Percentiles rank a stretch among this genome's conserved stretches.
These are phyloP conservation scores for Epicoccum sorghinum DNA, from an alignment of 2,329 filamentous ascomycete genomes.

Conservation along the genomic window DNA sequence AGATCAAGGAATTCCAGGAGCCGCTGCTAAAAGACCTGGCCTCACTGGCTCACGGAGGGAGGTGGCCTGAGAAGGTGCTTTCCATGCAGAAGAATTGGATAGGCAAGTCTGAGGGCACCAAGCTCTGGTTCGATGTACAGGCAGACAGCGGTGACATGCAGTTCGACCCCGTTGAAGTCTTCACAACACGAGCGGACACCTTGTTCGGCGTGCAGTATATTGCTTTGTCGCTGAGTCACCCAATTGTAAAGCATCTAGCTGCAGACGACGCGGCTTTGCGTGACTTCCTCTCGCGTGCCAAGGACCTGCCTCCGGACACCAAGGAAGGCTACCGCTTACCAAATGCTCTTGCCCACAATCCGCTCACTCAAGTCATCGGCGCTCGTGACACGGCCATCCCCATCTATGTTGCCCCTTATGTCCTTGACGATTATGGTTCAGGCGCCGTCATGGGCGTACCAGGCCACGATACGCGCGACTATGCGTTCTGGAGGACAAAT, in stretches of 20 bases:
- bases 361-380: constrained; percentile 60
- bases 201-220: constrained; percentile 87
- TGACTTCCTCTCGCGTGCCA: constrained; percentile 66
- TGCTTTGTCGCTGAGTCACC: constrained; percentile 76
- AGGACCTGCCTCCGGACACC: constrained; percentile 61
- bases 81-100: constrained; percentile 89
- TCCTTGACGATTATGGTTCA: constrained; percentile 82
- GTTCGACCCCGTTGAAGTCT: constrained; percentile 68
- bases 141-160: constrained; percentile 43
- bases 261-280: constrained; percentile 66
- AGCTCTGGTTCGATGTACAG: constrained; percentile 71
- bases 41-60: constrained; percentile 63
- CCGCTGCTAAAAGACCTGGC: constrained; percentile 74
- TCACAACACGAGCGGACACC: constrained; percentile 85
- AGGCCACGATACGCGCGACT: constrained; percentile 79
- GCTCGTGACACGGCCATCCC: constrained; percentile 64
- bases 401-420: constrained; percentile 83
- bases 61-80: constrained; percentile 83
- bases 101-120: constrained; percentile 75
- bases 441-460: constrained; percentile 93
- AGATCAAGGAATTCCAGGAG: constrained; percentile 79
- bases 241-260: constrained; percentile 68
- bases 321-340: constrained; percentile 71
- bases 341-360: constrained; percentile 42
- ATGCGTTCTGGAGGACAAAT: constrained; percentile 80